Evolutionary conservation across 495 filamentous ascomycete species (phyloP), one percentile per base, ranked within the genome.

Genomic region (Penicillium diatomitis): DNA sequence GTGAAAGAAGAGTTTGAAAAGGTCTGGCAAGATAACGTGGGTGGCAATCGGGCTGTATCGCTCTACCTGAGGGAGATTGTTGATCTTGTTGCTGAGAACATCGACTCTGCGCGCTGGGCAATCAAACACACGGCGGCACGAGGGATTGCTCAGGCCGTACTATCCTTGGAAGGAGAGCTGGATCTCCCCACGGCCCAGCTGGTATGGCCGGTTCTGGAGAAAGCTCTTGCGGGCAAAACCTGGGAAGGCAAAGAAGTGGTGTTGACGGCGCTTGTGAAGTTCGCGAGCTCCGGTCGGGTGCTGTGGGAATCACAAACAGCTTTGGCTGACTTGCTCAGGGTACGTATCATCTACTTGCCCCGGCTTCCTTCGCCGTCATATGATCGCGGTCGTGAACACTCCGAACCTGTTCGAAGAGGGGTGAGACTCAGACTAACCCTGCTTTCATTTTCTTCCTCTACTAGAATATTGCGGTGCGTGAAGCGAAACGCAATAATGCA

Each of bases 241-340:
- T 98, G 95, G 79, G 82, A 87, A 7, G 89, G 88, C 6, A 98
- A 98, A 67, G 92, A 96, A 64, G 83, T 79, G 48, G 81, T 97
- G 41, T 70, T 97, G n/a, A 75, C 81, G 48, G 84, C 87, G n/a
- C 85, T 95, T 62, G 83, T 87, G 8, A 80, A 79, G 48, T 90
- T 96, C 55, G 79, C 82, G 2, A 70, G 77, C 43, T 78, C 83
- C 46, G 77, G 71, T 8, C 77, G 73, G 57, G 69, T 59, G 9
- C 57, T 86, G 27, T 89, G 86, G 78, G 58, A 62, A 33, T 63
- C 58, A 8, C 74, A 83, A 33, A 52, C 63, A 20, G 65, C 69
- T 42, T 58, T 80, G 5, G 60, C 62, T 38, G 64, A 71, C 11
- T 57, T 76, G 48, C 75, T 80, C 57, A 80, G 78, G 71, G 79